Base-by-base conservation (phyloP, 371 early-diverging fungal species). In the Mucor saturninus region DNA sequence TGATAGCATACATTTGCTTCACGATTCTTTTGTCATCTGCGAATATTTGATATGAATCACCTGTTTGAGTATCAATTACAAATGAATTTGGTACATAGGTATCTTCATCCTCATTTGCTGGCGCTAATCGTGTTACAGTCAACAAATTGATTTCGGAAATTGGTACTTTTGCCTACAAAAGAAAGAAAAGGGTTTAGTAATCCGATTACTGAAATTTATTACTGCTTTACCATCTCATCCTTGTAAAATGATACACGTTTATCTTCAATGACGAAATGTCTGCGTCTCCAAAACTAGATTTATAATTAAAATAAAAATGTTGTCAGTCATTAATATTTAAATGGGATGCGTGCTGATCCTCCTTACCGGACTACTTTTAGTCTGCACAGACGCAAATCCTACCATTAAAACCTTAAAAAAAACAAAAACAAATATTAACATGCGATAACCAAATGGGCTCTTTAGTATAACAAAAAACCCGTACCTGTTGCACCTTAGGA, bases 11-110 rank as follows among this genome's bases (percentile, higher is more conserved):
- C 38, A 79, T 72, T 54, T 73, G 69, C 38, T 67, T 67, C 3
- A 65, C 72, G n/a, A 61, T 66, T 38, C 67, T 62, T 48, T 74
- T 72, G 54, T 73, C 67, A 52, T 76, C 80, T 8, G 77, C 80
- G 56, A 68, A 70, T 5, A 80, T 14, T 43, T 80, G 77, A 55
- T 59, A 79, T 14, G 75, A 69, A 29, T 69, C 65, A 32, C 70
- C 69, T 37, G 57, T 45, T 46, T 73, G 65, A 10, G 72, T 74
- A 43, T 70, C 61, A 8, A 80, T 61, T 15, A 72, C 64, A 57
- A 70, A 76, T 6, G 80, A 73, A 64, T 80, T 74, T 2, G 80
- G 75, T 35, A 80, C 68, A 64, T 64, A 80, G 2, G 72, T 73
- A 32, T 80, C 80, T 58, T 71, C 71, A 53, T 75, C 75, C 43